Conservation (phyloP, 2,329 filamentous ascomycete genomes). For the Ophiosphaerella narmari region DNA sequence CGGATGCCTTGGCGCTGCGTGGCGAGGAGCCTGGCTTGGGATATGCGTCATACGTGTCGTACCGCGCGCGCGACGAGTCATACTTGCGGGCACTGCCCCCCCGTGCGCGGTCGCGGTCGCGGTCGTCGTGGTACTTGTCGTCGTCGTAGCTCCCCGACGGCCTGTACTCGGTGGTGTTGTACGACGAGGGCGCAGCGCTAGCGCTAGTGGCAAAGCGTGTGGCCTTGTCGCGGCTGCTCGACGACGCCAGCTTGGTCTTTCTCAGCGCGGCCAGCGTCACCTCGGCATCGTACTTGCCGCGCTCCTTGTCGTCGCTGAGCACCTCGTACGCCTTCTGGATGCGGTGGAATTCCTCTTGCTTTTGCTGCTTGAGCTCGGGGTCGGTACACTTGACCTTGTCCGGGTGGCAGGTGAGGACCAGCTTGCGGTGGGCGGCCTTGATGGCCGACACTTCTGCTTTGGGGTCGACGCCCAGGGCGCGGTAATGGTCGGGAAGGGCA, state of each 20-base stretch:
- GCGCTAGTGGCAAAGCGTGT: constrained; percentile 42
- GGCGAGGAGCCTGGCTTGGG: constrained; percentile 33
- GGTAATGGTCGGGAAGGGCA: constrained; percentile 75
- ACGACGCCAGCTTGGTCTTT: constrained; percentile 54
- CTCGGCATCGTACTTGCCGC: constrained; percentile 78
- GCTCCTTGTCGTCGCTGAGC: constrained; percentile 75
- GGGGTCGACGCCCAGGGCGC: constrained; percentile 72
- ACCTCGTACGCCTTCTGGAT: constrained; percentile 94
- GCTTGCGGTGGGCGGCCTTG: constrained; percentile 79
- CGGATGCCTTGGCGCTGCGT: constrained; percentile 30
- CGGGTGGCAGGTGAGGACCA: constrained; percentile 85
- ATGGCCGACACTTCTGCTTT: constrained; percentile 74
- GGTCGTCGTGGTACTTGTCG: constrained; percentile 47
- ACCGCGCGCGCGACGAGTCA: constrained; percentile 14
- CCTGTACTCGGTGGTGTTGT: constrained; percentile 41
- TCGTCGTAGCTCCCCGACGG: constrained; percentile 33
- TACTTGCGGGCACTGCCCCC: constrained; percentile 40
- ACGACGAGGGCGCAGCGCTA: constrained; percentile 26
- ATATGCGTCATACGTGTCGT: constrained; percentile 41
- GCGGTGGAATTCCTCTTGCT: constrained; percentile 86
- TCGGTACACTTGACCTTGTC: constrained; percentile 92
- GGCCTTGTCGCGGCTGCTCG: constrained; percentile 34
- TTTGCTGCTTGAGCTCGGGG: constrained; percentile 73
- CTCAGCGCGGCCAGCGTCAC: constrained; percentile 69
- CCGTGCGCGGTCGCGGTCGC: constrained; percentile 12